These are phyloP conservation scores for Pyrenula aspistea DNA, from an alignment of 495 filamentous ascomycete genomes.

Conservation along the genomic window DNA sequence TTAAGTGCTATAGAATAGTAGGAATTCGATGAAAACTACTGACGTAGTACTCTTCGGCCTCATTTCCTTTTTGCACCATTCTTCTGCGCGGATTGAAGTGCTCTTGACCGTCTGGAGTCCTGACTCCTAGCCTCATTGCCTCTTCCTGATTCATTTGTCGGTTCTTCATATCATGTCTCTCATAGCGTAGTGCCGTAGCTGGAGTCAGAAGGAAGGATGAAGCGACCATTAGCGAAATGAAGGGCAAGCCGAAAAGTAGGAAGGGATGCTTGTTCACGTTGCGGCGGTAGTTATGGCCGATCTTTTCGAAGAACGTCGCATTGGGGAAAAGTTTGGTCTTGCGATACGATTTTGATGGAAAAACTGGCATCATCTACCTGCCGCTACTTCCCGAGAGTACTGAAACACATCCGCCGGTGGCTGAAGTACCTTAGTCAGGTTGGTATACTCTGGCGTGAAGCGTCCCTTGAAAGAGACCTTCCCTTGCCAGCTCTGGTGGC, in stretches of 20 bases:
- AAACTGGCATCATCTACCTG: conserved; percentile 57
- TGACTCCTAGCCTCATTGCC: conserved; percentile 57
- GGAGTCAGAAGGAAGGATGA: conserved; percentile 92
- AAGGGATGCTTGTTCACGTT: conserved; percentile 67
- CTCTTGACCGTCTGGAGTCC: conserved; percentile 31
- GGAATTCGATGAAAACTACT: conserved; percentile 25
- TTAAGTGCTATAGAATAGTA: too few species aligned
- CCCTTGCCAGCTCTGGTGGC: too few species aligned
- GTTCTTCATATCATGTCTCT: conserved; percentile 79
- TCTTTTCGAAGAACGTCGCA: conserved; percentile 42
- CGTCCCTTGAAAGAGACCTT: too few species aligned
- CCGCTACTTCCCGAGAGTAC: too few species aligned
- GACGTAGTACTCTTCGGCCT: conserved; percentile 91
- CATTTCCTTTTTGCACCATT: conserved; percentile 29
- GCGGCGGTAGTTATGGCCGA: conserved; percentile 66
- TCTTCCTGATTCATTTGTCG: conserved; percentile 73
- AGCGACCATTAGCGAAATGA: conserved; percentile 82
- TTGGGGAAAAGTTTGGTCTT: conserved; percentile 32
- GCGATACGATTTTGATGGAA: conserved; percentile 62
- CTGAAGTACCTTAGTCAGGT: too few species aligned
- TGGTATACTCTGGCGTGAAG: too few species aligned
- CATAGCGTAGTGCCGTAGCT: conserved; percentile 84
- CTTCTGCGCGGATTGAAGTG: conserved; percentile 32
- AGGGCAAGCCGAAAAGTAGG: conserved; percentile 89
- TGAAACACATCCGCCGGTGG: too few species aligned